Base-by-base conservation (phyloP, 2,329 filamentous ascomycete species). In the Chaetomiaceae sp. region DNA sequence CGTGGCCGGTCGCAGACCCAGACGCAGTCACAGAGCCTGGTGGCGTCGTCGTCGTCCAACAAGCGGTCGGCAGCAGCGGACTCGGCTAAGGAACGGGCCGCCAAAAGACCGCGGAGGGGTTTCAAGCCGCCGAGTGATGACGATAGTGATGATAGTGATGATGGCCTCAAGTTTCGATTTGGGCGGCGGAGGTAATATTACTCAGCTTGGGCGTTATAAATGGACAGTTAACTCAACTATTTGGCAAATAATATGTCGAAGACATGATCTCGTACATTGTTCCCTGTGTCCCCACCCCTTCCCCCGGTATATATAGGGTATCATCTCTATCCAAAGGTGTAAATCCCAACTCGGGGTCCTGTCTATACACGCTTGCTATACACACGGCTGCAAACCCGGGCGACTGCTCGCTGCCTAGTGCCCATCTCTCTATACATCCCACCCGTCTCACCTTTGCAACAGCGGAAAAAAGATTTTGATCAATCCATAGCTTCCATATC, bases 151-250 rank as follows among this genome's bases (percentile, higher is more conserved):
- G 64, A 81, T 30, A 80, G 77, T 55, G 79, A 82, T 40, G 79
- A 82, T 53, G 79, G 76, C 60, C 70, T 80, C 46, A 75, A 75
- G 58, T 83, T 83, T 61, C 72, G 73, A 49, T 83, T 82, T 63
- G 74, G 77, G 27, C 75, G 73, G 64, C 71, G 78, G 61, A 71
- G 71, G 61, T 76, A 64, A 48, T 45, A 11, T 13, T 36, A 29
- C 20, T 29, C 16, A 4, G 20, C 6, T 21, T 7, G 23, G 9
- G 4, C 13, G 18, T 23, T 20, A n/a, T n/a, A 21, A 27, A 20
- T 34, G 2, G 18, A 41, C 10, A 23, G n/a, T 18, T 50, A 43
- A 42, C 18, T 16, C 13, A 34, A n/a, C 5, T 6, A 27, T 30
- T 33, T n/a, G n/a, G 27, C n/a, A 33, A 14, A 9, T 32, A 18